Evolutionary conservation across 805 yeast genomes (phyloP).

Genomic region (Blastobotrys peoriensis): DNA sequence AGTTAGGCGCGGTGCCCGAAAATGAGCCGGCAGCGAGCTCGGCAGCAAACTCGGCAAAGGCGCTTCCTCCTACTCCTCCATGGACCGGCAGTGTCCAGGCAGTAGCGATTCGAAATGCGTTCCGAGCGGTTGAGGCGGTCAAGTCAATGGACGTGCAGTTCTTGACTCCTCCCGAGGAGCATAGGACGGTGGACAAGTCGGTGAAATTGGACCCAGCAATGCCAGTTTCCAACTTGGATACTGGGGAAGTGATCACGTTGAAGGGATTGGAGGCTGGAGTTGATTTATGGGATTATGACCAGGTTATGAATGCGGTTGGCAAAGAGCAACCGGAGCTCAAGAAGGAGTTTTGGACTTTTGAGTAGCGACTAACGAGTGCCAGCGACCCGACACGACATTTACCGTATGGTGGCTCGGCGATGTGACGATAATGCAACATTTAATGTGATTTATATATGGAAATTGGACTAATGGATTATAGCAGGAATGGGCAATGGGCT

Average conservation of each 20-base stretch:
- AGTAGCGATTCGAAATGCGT: constrained; percentile 29
- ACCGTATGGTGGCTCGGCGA: too few relatives aligned
- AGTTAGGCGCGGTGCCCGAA: constrained; percentile 9
- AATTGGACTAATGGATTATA: too few relatives aligned
- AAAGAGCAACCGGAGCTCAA: constrained; percentile 19
- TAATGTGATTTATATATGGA: background rate
- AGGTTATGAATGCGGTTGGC: constrained; percentile 18
- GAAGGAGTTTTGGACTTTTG: constrained; percentile 24
- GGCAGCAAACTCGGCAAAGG: background rate
- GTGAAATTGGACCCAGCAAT: constrained; percentile 1
- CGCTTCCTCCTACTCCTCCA: constrained; percentile 13
- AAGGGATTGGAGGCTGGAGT: constrained; percentile 13
- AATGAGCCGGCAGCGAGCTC: constrained; percentile 5
- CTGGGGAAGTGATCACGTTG: constrained; percentile 8
- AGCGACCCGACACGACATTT: too few relatives aligned
- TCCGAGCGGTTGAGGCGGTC: constrained; percentile 27
- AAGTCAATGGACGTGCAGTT: constrained; percentile 24
- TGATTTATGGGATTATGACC: constrained; percentile 23
- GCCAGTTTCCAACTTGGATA: constrained; percentile 12
- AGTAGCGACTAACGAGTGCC: background rate
- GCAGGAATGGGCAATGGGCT: too few relatives aligned
- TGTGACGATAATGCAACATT: background rate
- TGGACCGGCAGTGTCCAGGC: constrained; percentile 29
- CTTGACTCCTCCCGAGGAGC: constrained; percentile 26
- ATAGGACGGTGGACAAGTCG: constrained; percentile 1